Base-by-base conservation (phyloP, 768 basidiomycete species). In the Fomitopsis pulvina region DNA sequence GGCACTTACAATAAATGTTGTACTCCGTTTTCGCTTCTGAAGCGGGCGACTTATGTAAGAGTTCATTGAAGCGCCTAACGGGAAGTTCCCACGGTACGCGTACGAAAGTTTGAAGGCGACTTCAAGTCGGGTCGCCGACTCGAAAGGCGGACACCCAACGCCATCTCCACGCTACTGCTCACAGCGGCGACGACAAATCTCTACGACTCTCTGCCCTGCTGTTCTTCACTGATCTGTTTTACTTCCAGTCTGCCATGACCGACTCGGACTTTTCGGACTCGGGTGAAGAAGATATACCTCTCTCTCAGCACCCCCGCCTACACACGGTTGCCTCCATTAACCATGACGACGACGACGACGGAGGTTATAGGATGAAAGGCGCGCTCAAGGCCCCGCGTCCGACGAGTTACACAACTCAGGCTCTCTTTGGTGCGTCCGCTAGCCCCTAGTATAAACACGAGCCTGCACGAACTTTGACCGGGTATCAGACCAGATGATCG, bases 401-500 rank as follows among this genome's bases (percentile, higher is more conserved):
- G 6, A 57, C 60, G 22, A 64, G 54, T 16, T 71, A 67, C 45
- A 63, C 67, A 1, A 61, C 65, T 1, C 66, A 67, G 45, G 53
- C 62, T 7, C 54, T 71, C 8, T 65, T 64, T 44, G 67, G 70
- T 67, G 41, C 32, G 66, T 34, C 4, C 14, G 4, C 20, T 26
- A 1, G 11, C 26, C 14, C 12, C 14, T 32, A 2, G 12, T 37
- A 12, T 16, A 14, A 6, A 37, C 34, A 18, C 34, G 34, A 4
- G 18, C 7, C 5, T 18, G 14, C 14, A 37, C 14, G 14, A 16
- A 37, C 34, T 20, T 20, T 20, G 6, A 8, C 20, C 14, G 8
- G 21, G 14, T 18, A 28, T 28, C 11, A 87, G 86, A 86, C 47
- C 83, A 87, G 63, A 77, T 88, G 28, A 64, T 74, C 44, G 69